A percentile compares a stretch with the other conserved stretches of the same genome.
Evolutionary conservation across 805 yeast species (phyloP).

Genomic region (Ogataea neopini): DNA sequence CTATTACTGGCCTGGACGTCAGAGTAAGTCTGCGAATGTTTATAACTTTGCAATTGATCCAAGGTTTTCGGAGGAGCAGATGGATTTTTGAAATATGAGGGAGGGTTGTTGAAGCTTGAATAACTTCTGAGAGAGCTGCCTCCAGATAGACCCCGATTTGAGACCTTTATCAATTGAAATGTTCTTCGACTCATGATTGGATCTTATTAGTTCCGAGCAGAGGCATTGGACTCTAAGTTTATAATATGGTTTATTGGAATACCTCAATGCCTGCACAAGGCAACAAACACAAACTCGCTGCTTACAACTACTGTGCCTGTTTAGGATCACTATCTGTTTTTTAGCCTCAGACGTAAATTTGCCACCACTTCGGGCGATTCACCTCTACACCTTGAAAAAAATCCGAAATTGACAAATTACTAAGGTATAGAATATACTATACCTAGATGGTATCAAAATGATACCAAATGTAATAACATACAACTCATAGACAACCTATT

Average conservation of each 20-base stretch:
- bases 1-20: not conserved
- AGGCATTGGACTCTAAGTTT: not conserved
- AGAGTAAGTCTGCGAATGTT: conserved; percentile 8
- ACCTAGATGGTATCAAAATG: too few species aligned
- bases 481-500: not conserved
- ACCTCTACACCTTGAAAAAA: conserved; percentile 1
- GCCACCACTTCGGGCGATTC: not conserved
- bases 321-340: not conserved
- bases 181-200: conserved; percentile 1
- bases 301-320: not conserved
- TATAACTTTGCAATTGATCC: conserved; percentile 19
- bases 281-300: not conserved
- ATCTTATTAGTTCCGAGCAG: too few species aligned
- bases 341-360: not conserved
- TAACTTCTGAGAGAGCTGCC: not conserved
- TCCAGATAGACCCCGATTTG: too few species aligned
- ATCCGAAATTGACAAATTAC: too few species aligned
- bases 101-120: conserved; percentile 17
- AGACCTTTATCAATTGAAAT: not conserved
- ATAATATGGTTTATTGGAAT: not conserved
- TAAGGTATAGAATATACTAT: too few species aligned
- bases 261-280: not conserved
- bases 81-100: conserved; percentile 27
- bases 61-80: conserved; percentile 34
- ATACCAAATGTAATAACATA: too few species aligned